Evolutionary conservation across 352 stramenopile genomes (phyloP).

Genomic region (Pythium insidiosum): DNA sequence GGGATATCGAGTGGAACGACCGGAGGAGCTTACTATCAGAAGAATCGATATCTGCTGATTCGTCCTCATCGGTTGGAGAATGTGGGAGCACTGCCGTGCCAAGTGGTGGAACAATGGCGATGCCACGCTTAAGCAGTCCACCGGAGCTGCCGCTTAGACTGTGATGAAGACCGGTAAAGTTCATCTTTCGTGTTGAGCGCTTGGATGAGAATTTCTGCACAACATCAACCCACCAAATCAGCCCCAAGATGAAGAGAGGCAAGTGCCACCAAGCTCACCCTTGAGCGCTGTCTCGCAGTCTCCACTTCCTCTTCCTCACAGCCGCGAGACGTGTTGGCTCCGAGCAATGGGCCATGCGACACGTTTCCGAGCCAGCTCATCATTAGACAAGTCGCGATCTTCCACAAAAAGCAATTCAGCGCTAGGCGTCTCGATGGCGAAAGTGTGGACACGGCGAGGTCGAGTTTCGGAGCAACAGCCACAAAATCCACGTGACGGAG

Average conservation of each 20-base stretch:
- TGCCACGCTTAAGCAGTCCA: conserved; percentile 20
- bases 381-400: conserved; percentile 38
- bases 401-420: conserved; percentile 35
- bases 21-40: background rate
- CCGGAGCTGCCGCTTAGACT: background rate
- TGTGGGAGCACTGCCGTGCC: conserved; percentile 20
- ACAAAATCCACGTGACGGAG: conserved; percentile 50
- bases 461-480: conserved; percentile 25
- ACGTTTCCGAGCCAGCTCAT: conserved; percentile 24
- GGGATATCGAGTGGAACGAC: too few relatives aligned
- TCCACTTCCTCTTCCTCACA: conserved; percentile 17
- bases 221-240: too few relatives aligned
- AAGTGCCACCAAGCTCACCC: too few relatives aligned
- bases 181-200: background rate
- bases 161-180: conserved; percentile 1
- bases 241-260: too few relatives aligned
- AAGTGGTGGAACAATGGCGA: conserved; percentile 26
- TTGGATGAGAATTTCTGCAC: too few relatives aligned
- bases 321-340: background rate
- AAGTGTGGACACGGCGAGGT: conserved; percentile 6
- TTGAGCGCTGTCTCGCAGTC: too few relatives aligned
- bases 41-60: background rate
- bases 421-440: conserved; percentile 1
- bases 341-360: conserved; percentile 1
- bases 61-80: background rate